Percentiles rank a stretch among this genome's conserved stretches.
phyloP scores from a whole-genome alignment of 768 basidiomycete species.

The Tulasnella sp. region DNA sequence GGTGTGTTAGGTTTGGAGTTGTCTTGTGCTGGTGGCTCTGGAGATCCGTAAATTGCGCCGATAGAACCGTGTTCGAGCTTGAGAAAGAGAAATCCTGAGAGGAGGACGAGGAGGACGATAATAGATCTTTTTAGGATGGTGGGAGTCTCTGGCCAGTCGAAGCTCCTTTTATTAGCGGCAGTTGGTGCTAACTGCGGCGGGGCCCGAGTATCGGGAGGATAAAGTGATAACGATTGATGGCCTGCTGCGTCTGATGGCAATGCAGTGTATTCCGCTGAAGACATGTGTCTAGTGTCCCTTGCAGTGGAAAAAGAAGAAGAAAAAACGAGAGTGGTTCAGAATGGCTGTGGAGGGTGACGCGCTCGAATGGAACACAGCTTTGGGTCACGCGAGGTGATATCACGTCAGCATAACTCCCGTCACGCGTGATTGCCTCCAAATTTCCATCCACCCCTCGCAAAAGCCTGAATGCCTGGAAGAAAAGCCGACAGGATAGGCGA shows the following conservation, averaged over 20 bases:
- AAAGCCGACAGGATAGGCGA: slow-evolving; percentile 10
- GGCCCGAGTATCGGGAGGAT: neutral
- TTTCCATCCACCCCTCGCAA: neutral
- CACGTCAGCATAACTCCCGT: neutral
- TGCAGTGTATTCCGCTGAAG: neutral
- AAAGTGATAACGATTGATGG: neutral
- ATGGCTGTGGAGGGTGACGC: neutral
- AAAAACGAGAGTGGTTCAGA: neutral
- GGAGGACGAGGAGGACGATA: neutral
- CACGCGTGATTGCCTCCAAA: neutral
- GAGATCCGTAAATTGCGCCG: neutral
- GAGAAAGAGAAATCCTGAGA: neutral
- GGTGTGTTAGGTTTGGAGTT: neutral
- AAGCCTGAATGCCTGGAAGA: neutral
- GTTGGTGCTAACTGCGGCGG: neutral
- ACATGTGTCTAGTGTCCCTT: neutral
- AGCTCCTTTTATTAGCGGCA: neutral
- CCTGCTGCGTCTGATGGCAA: neutral
- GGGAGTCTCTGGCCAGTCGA: neutral
- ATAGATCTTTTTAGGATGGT: neutral
- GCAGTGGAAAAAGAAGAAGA: neutral
- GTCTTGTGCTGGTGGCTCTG: neutral
- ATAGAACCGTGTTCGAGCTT: neutral
- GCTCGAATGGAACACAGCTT: neutral
- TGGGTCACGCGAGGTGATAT: neutral